Conservation (phyloP, 768 basidiomycete genomes). For the Calocera viscosa region DNA sequence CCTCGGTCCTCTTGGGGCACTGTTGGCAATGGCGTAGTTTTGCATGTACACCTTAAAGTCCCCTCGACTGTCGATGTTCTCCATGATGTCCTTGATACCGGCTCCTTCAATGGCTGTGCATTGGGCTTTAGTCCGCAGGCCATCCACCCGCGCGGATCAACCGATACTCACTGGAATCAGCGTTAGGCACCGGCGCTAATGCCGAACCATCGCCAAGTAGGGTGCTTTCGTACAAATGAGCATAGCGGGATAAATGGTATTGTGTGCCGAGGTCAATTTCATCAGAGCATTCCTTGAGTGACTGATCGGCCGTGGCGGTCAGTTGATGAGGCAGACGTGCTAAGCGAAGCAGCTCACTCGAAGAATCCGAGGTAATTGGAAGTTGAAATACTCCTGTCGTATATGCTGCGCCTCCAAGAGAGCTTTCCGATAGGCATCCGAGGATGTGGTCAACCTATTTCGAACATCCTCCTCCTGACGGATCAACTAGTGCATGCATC, state of each 20-base stretch:
- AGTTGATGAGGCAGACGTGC: conserved; percentile 1
- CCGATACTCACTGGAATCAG: not conserved
- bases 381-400: conserved; percentile 96
- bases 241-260: conserved; percentile 90
- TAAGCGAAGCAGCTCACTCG: conserved; percentile 46
- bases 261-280: conserved; percentile 97
- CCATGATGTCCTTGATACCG: conserved; percentile 76
- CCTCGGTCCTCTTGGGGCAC: conserved; percentile 48
- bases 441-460: conserved; percentile 66
- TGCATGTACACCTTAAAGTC: conserved; percentile 98
- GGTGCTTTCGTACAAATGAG: conserved; percentile 85
- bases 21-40: conserved; percentile 86
- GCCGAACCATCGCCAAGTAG: conserved; percentile 80
- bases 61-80: conserved; percentile 82
- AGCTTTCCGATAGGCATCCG: conserved; percentile 82
- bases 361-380: conserved; percentile 85
- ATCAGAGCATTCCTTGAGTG: conserved; percentile 87
- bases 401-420: conserved; percentile 79
- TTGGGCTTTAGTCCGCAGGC: not conserved
- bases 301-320: conserved; percentile 31
- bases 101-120: conserved; percentile 31
- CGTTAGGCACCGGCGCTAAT: conserved; percentile 43
- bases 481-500: conserved; percentile 44
- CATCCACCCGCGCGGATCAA: not conserved
- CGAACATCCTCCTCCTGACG: conserved; percentile 92